Percentiles rank a stretch among this genome's conserved stretches.
phyloP scores from a whole-genome alignment of 495 filamentous ascomycete species.

The Penicillium paxilli region DNA sequence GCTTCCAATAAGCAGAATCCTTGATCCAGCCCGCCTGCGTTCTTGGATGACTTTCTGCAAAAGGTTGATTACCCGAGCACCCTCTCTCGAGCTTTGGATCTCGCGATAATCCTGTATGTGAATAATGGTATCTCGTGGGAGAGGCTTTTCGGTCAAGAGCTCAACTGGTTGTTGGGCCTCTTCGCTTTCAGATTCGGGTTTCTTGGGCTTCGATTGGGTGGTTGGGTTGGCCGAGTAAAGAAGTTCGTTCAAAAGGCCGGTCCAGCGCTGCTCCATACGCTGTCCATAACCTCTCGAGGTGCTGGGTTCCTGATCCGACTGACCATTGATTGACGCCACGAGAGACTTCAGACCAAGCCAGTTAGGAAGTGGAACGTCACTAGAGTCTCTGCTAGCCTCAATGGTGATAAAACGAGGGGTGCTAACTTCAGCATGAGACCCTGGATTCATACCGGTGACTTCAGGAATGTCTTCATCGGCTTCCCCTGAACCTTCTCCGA shows the following conservation, averaged over 20 bases:
- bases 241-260: slow-evolving; percentile 37
- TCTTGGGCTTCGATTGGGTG: slow-evolving; percentile 2
- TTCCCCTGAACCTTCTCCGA: slow-evolving; percentile 36
- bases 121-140: slow-evolving; percentile 58
- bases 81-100: slow-evolving; percentile 60
- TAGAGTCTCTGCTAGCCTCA: slow-evolving; percentile 32
- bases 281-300: slow-evolving; percentile 13
- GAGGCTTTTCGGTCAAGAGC: slow-evolving; percentile 8
- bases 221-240: slow-evolving; percentile 26
- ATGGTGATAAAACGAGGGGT: slow-evolving; percentile 41
- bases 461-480: slow-evolving; percentile 43
- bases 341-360: slow-evolving; percentile 38
- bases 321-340: slow-evolving; percentile 37
- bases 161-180: slow-evolving; percentile 12
- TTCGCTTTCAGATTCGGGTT: neutral
- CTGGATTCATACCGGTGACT: slow-evolving; percentile 19
- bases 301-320: slow-evolving; percentile 23
- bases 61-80: slow-evolving; percentile 60
- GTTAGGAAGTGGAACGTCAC: slow-evolving; percentile 38
- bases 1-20: slow-evolving; percentile 76
- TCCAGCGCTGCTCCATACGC: slow-evolving; percentile 32
- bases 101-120: slow-evolving; percentile 81
- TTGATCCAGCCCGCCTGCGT: slow-evolving; percentile 65
- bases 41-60: slow-evolving; percentile 71
- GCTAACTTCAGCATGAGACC: slow-evolving; percentile 17